Conservation (phyloP, 148 eudicot genomes). For the Bassia scoparia region DNA sequence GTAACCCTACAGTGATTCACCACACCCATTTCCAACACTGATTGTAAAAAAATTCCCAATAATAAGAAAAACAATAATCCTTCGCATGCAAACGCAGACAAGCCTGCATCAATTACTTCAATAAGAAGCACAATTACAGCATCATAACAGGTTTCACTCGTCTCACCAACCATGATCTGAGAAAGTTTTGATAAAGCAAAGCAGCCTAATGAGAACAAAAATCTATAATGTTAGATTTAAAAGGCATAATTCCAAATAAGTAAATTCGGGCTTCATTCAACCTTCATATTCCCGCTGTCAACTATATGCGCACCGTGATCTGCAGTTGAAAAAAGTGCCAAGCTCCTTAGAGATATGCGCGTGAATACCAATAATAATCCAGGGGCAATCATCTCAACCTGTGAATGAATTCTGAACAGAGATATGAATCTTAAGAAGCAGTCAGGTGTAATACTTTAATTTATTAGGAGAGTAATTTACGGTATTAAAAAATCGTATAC, state of each 20-base stretch:
- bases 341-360: conserved; percentile 98
- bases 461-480: too few species aligned
- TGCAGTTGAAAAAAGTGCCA: conserved; percentile 98
- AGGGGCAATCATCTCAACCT: conserved; percentile 83
- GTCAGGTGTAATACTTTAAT: too few species aligned
- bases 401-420: conserved; percentile 24
- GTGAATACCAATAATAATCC: conserved; percentile 69
- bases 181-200: conserved; percentile 70
- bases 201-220: conserved; percentile 49
- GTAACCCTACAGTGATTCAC: too few species aligned
- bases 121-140: conserved; percentile 76
- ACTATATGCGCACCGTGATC: conserved; percentile 97
- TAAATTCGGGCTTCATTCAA: conserved; percentile 23
- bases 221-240: conserved; percentile 13
- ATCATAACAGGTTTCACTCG: conserved; percentile 63
- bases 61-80: too few species aligned
- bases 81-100: too few species aligned
- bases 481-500: too few species aligned
- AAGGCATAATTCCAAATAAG: not conserved
- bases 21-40: too few species aligned
- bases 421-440: conserved; percentile 2
- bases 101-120: too few species aligned
- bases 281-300: conserved; percentile 96
- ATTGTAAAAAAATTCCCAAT: too few species aligned
- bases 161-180: conserved; percentile 77